Evolutionary conservation across 306 rosid genomes (phyloP), one percentile per base, ranked within the genome.

Genomic region (Quercus engelmannii): DNA sequence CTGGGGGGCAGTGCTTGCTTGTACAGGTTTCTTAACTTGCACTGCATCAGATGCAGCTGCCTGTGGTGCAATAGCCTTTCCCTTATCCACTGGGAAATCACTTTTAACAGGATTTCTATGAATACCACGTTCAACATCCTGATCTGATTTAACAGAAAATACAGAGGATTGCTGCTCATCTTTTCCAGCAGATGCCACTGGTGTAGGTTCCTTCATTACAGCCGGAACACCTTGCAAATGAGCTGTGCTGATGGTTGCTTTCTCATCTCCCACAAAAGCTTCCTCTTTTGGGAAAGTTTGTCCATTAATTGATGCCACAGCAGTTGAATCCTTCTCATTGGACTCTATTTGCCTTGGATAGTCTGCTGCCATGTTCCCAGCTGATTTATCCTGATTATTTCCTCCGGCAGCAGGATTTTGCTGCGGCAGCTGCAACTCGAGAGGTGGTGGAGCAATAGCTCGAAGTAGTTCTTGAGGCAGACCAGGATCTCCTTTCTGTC

Each of bases 401-500:
- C 87, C 90, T 69, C 90, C 97, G 8, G 84, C 71, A 51, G 94
- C 85, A 76, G 78, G 82, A 86, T 61, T 76, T 73, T 88, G 89
- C 91, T 88, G 94, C 85, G 81, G 96, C 78, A 69, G 81, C 72
- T 87, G 97, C 81, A 82, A 70, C 80, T 92, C 98, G 71, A 95
- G 95, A 23, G 98, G 93, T 19, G 98, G 98, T 51, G 99, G 99
- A 83, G 62, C 84, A 77, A 95, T 92, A 78, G 99, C 91, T 76
- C 81, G 89, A 70, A 95, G 92, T 83, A 95, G 98, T 82, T 95
- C 99, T 84, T 92, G 98, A 13, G 99, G 99, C 2, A 95, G 96
- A 28, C 91, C 82, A 70, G 92, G 87, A 83, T 92, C 99, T 82
- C 97, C 99, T 91, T 91, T 95, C 99, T 95, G 85, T 68, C 81